Conservation (phyloP, 169 alveolate species). For the Cryptosporidium xiaoi region DNA sequence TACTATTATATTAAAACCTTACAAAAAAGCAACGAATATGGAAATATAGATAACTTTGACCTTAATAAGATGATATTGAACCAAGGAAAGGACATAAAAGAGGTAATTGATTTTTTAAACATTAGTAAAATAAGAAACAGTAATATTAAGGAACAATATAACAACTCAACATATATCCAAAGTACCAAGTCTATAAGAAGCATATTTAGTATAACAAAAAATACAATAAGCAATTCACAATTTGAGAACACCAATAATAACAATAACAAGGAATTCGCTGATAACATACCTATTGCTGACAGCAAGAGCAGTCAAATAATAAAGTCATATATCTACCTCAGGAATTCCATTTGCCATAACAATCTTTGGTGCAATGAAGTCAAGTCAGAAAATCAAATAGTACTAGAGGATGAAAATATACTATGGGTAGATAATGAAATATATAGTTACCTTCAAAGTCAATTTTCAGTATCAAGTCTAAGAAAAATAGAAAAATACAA, state of each 20-base stretch:
- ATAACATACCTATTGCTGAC: not conserved
- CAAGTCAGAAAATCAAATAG: not conserved
- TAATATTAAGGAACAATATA: not conserved
- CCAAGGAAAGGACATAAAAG: constrained; percentile 18
- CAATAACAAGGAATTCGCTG: not conserved
- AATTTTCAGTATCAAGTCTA: constrained; percentile 25
- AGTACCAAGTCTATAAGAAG: constrained; percentile 19
- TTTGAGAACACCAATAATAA: not conserved
- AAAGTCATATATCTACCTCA: constrained; percentile 9
- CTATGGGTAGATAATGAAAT: constrained; percentile 33
- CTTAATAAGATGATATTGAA: not conserved
- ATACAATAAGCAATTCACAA: not conserved
- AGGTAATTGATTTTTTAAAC: constrained; percentile 3
- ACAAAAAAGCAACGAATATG: constrained; percentile 8
- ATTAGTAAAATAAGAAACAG: constrained; percentile 17
- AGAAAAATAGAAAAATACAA: constrained; percentile 27
- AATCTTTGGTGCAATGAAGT: constrained; percentile 46
- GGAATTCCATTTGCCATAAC: constrained; percentile 24
- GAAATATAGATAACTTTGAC: constrained; percentile 8
- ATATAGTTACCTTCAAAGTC: constrained; percentile 6
- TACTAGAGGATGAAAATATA: not conserved
- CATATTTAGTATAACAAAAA: constrained; percentile 26
- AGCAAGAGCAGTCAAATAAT: not conserved
- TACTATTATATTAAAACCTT: constrained; percentile 32
- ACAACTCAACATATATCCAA: not conserved